These are phyloP conservation scores for Pilaira anomala DNA, from an alignment of 192 early-diverging fungal genomes.

Conservation along the genomic window DNA sequence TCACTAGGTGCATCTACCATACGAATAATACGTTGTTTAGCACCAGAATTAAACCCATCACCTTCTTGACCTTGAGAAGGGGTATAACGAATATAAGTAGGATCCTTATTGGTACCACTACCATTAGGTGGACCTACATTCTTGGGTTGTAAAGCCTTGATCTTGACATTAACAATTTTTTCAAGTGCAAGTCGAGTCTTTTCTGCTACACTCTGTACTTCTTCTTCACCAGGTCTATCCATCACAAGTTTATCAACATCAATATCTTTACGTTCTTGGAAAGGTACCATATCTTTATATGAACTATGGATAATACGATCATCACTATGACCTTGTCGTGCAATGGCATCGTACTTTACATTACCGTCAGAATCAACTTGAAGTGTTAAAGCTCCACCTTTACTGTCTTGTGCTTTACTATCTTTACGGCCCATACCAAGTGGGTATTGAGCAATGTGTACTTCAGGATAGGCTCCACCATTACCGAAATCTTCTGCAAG, in stretches of 20 bases:
- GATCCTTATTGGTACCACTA: conserved; percentile 54
- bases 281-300: conserved; percentile 76
- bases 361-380: conserved; percentile 90
- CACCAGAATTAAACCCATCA: conserved; percentile 67
- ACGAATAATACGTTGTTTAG: conserved; percentile 84
- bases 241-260: conserved; percentile 65
- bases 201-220: conserved; percentile 78
- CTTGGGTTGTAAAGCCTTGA: conserved; percentile 61
- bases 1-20: conserved; percentile 95
- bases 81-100: conserved; percentile 88
- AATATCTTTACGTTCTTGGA: conserved; percentile 64
- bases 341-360: conserved; percentile 85
- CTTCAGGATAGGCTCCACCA: conserved; percentile 97
- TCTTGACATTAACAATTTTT: conserved; percentile 77
- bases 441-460: conserved; percentile 89
- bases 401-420: conserved; percentile 33
- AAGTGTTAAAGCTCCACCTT: conserved; percentile 69
- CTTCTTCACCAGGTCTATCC: conserved; percentile 75
- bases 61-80: conserved; percentile 67
- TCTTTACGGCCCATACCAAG: conserved; percentile 86
- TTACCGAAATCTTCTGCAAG: conserved; percentile 87
- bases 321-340: conserved; percentile 69
- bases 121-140: conserved; percentile 35
- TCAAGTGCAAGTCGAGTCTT: conserved; percentile 88
- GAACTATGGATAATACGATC: conserved; percentile 78